phyloP scores from a whole-genome alignment of 768 basidiomycete genomes.

The Antrodiella citrinella region DNA sequence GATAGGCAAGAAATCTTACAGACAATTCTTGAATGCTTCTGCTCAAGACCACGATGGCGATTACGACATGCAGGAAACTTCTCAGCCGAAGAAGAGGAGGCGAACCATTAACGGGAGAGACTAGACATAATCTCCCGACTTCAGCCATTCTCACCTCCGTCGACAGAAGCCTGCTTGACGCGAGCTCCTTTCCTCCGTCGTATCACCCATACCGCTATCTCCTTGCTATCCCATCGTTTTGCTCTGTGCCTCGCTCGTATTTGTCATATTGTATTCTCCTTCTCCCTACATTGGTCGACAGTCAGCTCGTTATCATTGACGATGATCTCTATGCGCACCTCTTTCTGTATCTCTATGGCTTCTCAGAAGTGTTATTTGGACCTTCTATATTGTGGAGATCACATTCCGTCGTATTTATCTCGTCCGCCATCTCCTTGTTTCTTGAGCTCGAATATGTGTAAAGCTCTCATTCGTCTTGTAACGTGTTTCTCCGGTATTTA shows the following conservation, averaged over 20 bases:
- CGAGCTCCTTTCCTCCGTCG: neutral
- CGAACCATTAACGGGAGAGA: conserved; percentile 25
- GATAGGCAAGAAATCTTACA: conserved; percentile 10
- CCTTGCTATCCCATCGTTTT: conserved; percentile 6
- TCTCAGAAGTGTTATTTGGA: neutral
- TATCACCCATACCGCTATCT: neutral
- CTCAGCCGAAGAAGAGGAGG: conserved; percentile 46
- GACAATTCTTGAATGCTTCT: conserved; percentile 12
- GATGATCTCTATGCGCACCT: neutral
- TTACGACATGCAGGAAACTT: conserved; percentile 22
- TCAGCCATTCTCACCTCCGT: neutral
- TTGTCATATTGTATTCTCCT: neutral
- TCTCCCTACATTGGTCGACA: no score
- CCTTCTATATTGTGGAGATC: no score
- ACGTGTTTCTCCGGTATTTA: no score
- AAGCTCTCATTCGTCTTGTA: no score
- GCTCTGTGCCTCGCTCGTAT: neutral
- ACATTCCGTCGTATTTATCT: neutral
- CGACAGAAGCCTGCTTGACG: neutral
- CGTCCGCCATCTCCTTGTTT: neutral
- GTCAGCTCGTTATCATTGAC: no score
- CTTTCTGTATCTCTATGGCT: neutral
- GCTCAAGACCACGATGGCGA: conserved; percentile 13
- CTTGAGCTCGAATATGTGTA: no score
- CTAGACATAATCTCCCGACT: conserved; percentile 4